These are phyloP conservation scores for Trichoderma sp. DNA, from an alignment of 2,329 filamentous ascomycete species.

Conservation along the genomic window DNA sequence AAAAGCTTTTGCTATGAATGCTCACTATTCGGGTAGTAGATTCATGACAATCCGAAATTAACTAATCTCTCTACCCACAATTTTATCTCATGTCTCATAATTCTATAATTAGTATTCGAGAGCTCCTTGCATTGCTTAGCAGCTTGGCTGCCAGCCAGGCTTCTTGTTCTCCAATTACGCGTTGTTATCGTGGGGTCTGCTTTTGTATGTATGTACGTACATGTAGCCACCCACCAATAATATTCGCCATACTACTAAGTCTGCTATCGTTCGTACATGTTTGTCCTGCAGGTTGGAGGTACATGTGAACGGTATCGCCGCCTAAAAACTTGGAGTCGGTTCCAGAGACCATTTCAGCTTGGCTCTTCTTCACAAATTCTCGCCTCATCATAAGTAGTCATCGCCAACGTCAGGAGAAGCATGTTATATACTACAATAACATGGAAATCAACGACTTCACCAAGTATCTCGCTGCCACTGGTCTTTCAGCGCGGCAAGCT, in stretches of 20 bases:
- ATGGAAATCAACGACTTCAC: background rate
- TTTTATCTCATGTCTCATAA: background rate
- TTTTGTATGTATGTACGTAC: too few relatives aligned
- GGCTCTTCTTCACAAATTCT: background rate
- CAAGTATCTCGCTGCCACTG: background rate
- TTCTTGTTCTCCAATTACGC: background rate
- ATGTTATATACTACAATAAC: background rate
- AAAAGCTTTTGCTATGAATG: background rate
- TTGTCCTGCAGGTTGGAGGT: background rate
- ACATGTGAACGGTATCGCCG: background rate
- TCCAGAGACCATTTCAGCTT: background rate
- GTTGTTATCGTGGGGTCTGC: background rate
- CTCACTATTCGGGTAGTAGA: background rate
- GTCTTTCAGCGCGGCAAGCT: background rate
- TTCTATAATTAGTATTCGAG: background rate
- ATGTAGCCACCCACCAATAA: background rate
- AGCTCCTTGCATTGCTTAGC: background rate
- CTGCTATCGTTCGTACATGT: background rate
- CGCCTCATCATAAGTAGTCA: background rate
- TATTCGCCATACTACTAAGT: too few relatives aligned
- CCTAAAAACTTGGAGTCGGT: background rate
- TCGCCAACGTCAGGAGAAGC: background rate
- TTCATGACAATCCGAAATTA: background rate
- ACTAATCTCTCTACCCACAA: background rate
- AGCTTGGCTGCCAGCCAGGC: background rate